phyloP scores from a whole-genome alignment of 2,329 filamentous ascomycete genomes.

The Apiospora saccharicola region DNA sequence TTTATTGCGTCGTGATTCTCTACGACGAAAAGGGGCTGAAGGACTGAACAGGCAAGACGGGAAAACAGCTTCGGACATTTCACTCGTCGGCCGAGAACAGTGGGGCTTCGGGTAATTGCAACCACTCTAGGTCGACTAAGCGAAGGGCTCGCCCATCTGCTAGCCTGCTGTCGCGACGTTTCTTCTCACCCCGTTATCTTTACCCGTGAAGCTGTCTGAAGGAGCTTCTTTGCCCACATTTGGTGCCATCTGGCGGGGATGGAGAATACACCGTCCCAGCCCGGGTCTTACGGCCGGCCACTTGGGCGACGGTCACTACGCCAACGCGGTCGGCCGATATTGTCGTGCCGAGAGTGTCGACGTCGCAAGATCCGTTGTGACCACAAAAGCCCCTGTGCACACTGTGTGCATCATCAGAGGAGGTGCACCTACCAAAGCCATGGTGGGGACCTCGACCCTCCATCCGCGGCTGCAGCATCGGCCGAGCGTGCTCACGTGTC shows the following conservation, averaged over 20 bases:
- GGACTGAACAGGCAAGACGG: background rate
- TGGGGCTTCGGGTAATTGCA: slow-evolving; percentile 5
- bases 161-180: background rate
- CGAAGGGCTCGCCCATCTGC: background rate
- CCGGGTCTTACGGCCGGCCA: background rate
- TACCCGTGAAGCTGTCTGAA: too few species aligned
- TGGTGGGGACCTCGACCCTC: slow-evolving; percentile 25
- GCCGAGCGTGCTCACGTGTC: background rate
- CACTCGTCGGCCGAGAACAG: background rate
- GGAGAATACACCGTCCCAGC: background rate
- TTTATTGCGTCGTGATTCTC: too few species aligned
- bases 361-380: slow-evolving; percentile 56
- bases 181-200: background rate
- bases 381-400: slow-evolving; percentile 48
- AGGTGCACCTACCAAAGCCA: slow-evolving; percentile 42
- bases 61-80: background rate
- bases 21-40: background rate
- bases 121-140: background rate
- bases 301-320: slow-evolving; percentile 23
- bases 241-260: background rate
- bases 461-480: background rate
- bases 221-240: background rate
- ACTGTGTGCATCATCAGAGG: slow-evolving; percentile 43
- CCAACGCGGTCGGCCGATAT: slow-evolving; percentile 44
- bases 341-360: slow-evolving; percentile 53